Base-by-base conservation (phyloP, 164 flowering plant genomes). In the Umbellularia californica region DNA sequence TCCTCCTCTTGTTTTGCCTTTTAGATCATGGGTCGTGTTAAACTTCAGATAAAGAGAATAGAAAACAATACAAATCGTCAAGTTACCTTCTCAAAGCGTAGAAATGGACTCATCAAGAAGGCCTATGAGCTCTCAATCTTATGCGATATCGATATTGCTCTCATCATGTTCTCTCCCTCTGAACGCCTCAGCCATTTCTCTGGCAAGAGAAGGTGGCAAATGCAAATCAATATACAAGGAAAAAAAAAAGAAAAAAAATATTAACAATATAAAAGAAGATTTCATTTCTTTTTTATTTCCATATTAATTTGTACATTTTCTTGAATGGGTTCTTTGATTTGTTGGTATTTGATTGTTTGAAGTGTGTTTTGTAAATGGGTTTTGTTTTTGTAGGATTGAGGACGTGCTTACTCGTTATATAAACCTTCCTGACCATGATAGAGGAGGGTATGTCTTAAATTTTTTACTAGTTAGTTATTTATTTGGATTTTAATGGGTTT, bases 81-180 rank as follows among this genome's bases (percentile, higher is more conserved):
- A 74, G 95, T 90, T 66, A 89, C 95, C 2, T 90, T 88, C 75
- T 89, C 95, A 15, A 90, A 89, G 78, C 85, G 95, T 14, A 83
- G 92, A 72, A 90, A 90, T 86, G 95, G 95, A 47, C 89, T 90
- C 81, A 88, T 89, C 64, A 90, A 90, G 77, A 90, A 90, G 35
- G 95, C 95, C 10, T 89, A 90, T 66, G 95, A 90, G 76, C 86
- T 90, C 41, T 87, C 91, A 5, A 79, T 90, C 74, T 89, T 90
- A 0, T 90, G 93, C 41, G 93, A 89, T 70, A 88, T 89, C 28
- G 95, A 89, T 74, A 85, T 90, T 58, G 93, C 91, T 30, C 91
- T 90, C 23, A 84, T 90, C 76, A 88, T 88, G 90, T 89, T 89
- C 79, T 87, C 92, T 65, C 91, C 92, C 25, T 90, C 95, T 50